Evolutionary conservation across 768 basidiomycete species (phyloP).

Genomic region (Hygrocybe coccinea): DNA sequence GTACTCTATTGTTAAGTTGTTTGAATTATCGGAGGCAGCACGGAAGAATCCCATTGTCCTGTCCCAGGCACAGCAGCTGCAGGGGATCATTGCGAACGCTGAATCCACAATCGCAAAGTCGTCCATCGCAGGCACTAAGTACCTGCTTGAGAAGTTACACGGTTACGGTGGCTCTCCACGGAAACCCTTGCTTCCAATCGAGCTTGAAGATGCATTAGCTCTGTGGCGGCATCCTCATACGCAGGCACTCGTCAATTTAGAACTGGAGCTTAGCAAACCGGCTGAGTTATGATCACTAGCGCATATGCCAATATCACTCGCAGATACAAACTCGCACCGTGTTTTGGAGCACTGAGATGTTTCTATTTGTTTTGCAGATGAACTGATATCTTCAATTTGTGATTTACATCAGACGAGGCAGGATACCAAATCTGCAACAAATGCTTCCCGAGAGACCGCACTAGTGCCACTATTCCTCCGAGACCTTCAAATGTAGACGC

Average conservation of each 20-base stretch:
- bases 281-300: too few relatives aligned
- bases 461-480: too few relatives aligned
- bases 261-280: conserved; percentile 35
- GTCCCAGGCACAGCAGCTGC: conserved; percentile 65
- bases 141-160: conserved; percentile 61
- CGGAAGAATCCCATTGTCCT: conserved; percentile 53
- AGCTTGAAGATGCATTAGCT: conserved; percentile 47
- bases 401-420: too few relatives aligned
- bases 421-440: too few relatives aligned
- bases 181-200: conserved; percentile 68
- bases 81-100: conserved; percentile 74
- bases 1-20: conserved; percentile 57
- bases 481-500: too few relatives aligned
- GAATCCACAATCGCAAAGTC: conserved; percentile 76
- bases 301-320: too few relatives aligned
- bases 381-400: too few relatives aligned
- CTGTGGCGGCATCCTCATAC: conserved; percentile 73
- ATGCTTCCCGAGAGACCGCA: too few relatives aligned
- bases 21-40: conserved; percentile 56
- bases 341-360: too few relatives aligned
- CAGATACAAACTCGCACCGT: too few relatives aligned
- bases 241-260: conserved; percentile 59
- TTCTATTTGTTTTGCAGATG: too few relatives aligned
- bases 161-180: conserved; percentile 83
- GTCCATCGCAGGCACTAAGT: conserved; percentile 82